Conservation (phyloP, 2,329 filamentous ascomycete genomes). For the Rosellinia necatrix region DNA sequence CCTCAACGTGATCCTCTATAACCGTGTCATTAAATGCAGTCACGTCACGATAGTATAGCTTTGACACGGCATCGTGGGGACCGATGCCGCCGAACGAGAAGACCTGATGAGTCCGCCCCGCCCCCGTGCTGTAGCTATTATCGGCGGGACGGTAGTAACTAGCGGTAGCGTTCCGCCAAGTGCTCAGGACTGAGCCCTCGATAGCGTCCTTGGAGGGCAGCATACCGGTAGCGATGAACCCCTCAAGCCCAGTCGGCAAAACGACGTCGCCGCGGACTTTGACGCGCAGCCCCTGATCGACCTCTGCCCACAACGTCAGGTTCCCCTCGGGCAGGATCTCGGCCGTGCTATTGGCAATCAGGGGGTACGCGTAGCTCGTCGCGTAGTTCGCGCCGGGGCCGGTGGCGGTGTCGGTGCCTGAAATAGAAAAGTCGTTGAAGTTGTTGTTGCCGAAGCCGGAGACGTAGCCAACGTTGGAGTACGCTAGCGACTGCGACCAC, state of each 20-base stretch:
- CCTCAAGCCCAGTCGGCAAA: slow-evolving; percentile 65
- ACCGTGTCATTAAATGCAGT: slow-evolving; percentile 39
- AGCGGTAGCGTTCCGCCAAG: slow-evolving; percentile 62
- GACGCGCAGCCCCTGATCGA: slow-evolving; percentile 49
- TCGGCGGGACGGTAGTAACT: slow-evolving; percentile 55
- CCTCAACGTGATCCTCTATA: slow-evolving; percentile 18
- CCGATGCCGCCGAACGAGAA: slow-evolving; percentile 58
- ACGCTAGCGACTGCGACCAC: slow-evolving; percentile 64
- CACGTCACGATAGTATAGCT: slow-evolving; percentile 64
- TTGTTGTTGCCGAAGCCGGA: slow-evolving; percentile 38
- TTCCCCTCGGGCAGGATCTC: slow-evolving; percentile 48
- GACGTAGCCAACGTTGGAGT: slow-evolving; percentile 55
- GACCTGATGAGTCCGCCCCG: slow-evolving; percentile 60
- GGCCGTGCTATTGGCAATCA: slow-evolving; percentile 61
- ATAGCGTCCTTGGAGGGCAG: slow-evolving; percentile 27
- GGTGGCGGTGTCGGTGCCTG: slow-evolving; percentile 50
- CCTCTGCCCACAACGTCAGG: slow-evolving; percentile 49
- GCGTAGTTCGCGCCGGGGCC: slow-evolving; percentile 41
- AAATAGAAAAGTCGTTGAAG: slow-evolving; percentile 42
- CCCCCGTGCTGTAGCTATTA: slow-evolving; percentile 53
- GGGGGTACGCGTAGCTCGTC: slow-evolving; percentile 60
- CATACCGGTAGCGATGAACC: slow-evolving; percentile 48
- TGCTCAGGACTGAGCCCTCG: slow-evolving; percentile 46
- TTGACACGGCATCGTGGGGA: slow-evolving; percentile 34
- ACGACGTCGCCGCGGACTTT: slow-evolving; percentile 46